Conservation (phyloP, 2,329 filamentous ascomycete genomes). For the Hymenoscyphus infarciens region DNA sequence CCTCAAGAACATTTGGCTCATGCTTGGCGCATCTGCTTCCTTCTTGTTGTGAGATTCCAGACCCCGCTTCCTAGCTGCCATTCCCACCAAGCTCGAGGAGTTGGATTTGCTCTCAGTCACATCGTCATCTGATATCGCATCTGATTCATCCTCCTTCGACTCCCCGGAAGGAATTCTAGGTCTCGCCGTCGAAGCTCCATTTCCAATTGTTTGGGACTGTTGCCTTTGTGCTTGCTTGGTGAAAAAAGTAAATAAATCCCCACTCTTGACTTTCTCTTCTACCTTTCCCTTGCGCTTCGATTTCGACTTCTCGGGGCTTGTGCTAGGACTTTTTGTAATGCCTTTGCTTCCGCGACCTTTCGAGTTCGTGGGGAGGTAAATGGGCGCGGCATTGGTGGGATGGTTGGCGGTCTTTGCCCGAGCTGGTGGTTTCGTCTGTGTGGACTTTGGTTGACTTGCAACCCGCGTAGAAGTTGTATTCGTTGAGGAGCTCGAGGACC, state of each 20-base stretch:
- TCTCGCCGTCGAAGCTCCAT: constrained; percentile 10
- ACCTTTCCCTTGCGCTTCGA: constrained; percentile 38
- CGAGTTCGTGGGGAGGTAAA: constrained; percentile 30
- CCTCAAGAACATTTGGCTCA: constrained; percentile 49
- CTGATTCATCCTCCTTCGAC: constrained; percentile 33
- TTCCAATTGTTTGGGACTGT: constrained; percentile 21
- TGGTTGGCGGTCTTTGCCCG: constrained; percentile 29
- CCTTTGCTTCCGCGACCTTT: constrained; percentile 24
- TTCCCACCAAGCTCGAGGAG: constrained; percentile 52
- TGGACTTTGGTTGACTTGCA: constrained; percentile 9
- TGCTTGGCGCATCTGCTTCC: constrained; percentile 27
- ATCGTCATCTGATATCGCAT: constrained; percentile 56
- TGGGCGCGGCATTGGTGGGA: constrained; percentile 31
- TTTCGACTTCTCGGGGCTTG: constrained; percentile 46
- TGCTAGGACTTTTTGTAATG: constrained; percentile 32
- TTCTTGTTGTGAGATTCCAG: constrained; percentile 30
- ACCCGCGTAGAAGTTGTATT: background rate
- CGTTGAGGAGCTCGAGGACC: constrained; percentile 11
- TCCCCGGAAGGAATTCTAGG: constrained; percentile 5
- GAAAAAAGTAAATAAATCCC: constrained; percentile 57
- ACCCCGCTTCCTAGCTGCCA: constrained; percentile 52
- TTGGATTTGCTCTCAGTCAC: constrained; percentile 49
- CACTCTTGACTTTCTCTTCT: constrained; percentile 51
- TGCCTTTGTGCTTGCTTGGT: constrained; percentile 56
- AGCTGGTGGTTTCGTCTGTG: constrained; percentile 30